Conservation (phyloP, 139 green algal species). For the Chlorella vulgaris region DNA sequence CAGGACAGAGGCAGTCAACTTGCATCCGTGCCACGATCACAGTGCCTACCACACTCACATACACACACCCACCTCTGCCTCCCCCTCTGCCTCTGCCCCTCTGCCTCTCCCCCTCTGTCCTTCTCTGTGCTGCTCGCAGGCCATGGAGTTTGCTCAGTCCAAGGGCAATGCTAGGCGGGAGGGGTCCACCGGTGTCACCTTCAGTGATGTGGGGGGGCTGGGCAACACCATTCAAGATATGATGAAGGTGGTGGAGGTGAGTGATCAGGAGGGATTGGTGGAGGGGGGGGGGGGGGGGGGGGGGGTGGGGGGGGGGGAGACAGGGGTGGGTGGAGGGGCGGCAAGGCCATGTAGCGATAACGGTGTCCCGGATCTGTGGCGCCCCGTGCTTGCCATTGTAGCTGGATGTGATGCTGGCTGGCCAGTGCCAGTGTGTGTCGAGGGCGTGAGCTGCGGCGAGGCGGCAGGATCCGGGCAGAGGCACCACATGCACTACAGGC, state of each 20-base stretch:
- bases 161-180: conserved; percentile 87
- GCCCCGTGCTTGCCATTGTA: no score
- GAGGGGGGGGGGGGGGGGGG: no score
- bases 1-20: no score
- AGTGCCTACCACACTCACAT: no score
- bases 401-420: no score
- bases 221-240: conserved; percentile 84
- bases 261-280: not conserved
- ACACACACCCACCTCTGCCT: not conserved
- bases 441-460: no score
- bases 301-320: not conserved
- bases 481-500: no score
- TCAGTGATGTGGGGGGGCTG: conserved; percentile 93
- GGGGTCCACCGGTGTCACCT: conserved; percentile 82
- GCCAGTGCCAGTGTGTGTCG: no score
- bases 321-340: not conserved
- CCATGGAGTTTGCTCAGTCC: conserved; percentile 93
- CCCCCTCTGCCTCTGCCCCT: not conserved
- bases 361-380: no score
- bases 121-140: conserved; percentile 38
- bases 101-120: not conserved
- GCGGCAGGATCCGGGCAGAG: no score
- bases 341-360: no score
- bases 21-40: no score
- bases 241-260: conserved; percentile 75